Evolutionary conservation across 495 filamentous ascomycete species (phyloP).

Genomic region (Tetracladium marchalianum): DNA sequence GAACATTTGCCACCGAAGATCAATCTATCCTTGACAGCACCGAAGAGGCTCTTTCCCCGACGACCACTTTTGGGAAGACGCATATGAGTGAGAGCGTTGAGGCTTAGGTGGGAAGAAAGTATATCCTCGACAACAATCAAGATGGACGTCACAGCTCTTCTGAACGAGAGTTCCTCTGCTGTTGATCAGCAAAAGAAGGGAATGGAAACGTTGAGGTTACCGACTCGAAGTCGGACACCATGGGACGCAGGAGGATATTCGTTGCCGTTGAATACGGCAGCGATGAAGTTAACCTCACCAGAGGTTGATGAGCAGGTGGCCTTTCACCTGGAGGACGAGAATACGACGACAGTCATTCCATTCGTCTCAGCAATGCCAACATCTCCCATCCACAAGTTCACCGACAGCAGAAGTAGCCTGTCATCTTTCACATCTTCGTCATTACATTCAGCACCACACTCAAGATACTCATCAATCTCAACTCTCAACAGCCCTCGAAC

Average conservation of each 20-base stretch:
- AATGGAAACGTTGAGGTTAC: constrained; percentile 9
- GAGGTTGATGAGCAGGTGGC: too few relatives aligned
- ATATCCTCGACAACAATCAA: constrained; percentile 2
- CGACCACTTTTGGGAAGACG: neutral
- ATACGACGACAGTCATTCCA: too few relatives aligned
- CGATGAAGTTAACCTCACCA: neutral
- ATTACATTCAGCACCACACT: constrained; percentile 14
- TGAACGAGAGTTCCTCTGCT: constrained; percentile 12
- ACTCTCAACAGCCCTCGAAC: constrained; percentile 4
- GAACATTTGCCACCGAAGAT: neutral
- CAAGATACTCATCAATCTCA: constrained; percentile 20
- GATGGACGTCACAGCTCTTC: constrained; percentile 20
- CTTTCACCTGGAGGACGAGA: too few relatives aligned
- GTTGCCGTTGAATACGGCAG: constrained; percentile 15
- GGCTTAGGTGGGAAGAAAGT: neutral
- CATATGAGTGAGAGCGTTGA: neutral
- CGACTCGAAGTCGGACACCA: constrained; percentile 30
- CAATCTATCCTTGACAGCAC: neutral
- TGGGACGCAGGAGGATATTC: constrained; percentile 36
- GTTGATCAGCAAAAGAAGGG: constrained; percentile 15
- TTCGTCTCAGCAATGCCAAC: neutral
- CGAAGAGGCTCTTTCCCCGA: neutral
- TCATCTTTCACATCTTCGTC: constrained; percentile 19
- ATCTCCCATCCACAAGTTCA: constrained; percentile 18
- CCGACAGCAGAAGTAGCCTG: constrained; percentile 19